Conservation (phyloP, 1,284 basidiomycete species). For the Ganoderma sp. region DNA sequence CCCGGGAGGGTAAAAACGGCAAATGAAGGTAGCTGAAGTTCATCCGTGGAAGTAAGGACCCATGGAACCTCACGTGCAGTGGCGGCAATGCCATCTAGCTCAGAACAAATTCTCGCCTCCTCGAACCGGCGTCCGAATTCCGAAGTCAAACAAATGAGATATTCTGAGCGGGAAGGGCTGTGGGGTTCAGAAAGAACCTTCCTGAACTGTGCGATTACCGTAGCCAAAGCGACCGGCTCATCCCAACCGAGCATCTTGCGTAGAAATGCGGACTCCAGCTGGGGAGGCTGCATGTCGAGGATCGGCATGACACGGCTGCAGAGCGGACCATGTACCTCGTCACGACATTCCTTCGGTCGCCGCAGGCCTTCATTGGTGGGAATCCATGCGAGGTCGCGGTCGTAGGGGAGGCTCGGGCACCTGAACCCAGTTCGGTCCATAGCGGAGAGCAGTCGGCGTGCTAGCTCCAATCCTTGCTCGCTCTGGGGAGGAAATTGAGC, state of each 20-base stretch:
- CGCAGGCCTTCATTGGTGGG: slow-evolving; percentile 20
- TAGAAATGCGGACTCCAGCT: slow-evolving; percentile 10
- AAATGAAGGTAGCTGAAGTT: background rate
- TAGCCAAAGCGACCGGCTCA: slow-evolving; percentile 19
- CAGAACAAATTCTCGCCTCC: background rate
- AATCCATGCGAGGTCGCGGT: slow-evolving; percentile 19
- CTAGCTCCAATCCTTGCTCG: background rate
- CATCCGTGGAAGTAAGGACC: slow-evolving; percentile 7
- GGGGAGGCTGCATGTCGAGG: slow-evolving; percentile 6
- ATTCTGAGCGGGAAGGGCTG: background rate
- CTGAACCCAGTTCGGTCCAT: slow-evolving; percentile 16
- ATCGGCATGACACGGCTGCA: slow-evolving; percentile 27
- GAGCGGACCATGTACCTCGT: slow-evolving; percentile 15
- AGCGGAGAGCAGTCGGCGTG: slow-evolving; percentile 8
- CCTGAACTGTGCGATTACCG: slow-evolving; percentile 22
- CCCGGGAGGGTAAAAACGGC: slow-evolving; percentile 8
- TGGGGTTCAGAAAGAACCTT: slow-evolving; percentile 15
- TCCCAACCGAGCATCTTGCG: slow-evolving; percentile 25
- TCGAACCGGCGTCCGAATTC: slow-evolving; percentile 26
- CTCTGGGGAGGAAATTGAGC: background rate
- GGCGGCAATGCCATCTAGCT: slow-evolving; percentile 2
- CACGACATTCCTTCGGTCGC: slow-evolving; percentile 18
- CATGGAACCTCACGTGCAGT: background rate
- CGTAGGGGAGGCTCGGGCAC: slow-evolving; percentile 10
- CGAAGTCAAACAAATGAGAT: slow-evolving; percentile 17